phyloP scores from a whole-genome alignment of 495 filamentous ascomycete species.

The Talaromyces trachyspermus region DNA sequence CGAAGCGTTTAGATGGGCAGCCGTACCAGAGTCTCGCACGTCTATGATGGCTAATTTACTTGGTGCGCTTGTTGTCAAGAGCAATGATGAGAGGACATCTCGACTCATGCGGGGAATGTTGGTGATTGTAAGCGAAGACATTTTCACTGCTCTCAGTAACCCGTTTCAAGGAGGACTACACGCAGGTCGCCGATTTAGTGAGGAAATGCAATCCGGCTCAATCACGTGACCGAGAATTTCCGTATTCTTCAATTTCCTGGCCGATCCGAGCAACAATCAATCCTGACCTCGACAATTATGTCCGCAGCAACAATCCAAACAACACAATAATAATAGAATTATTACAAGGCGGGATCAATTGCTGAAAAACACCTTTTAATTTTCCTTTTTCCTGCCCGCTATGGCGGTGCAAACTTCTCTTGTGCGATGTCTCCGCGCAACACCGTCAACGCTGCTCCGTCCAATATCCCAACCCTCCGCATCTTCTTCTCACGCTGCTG shows the following conservation, averaged over 20 bases:
- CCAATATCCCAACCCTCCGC: no score
- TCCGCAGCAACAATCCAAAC: no score
- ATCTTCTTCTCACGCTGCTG: background rate
- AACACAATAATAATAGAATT: background rate
- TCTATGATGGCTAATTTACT: conserved; percentile 68
- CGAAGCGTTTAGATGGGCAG: background rate
- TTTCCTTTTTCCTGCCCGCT: conserved; percentile 1
- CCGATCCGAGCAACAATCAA: background rate
- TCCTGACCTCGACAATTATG: no score
- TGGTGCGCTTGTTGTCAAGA: conserved; percentile 26
- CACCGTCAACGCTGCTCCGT: background rate
- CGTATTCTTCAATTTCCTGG: background rate
- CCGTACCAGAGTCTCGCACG: conserved; percentile 71
- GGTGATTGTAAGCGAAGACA: conserved; percentile 51
- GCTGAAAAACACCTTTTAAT: background rate
- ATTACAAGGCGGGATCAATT: background rate
- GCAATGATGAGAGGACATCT: conserved; percentile 49
- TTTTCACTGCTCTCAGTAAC: no score
- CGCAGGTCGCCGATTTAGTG: background rate
- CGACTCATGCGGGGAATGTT: conserved; percentile 59
- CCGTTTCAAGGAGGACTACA: background rate
- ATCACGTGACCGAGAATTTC: conserved; percentile 1
- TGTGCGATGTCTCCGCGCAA: background rate
- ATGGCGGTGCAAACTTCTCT: conserved; percentile 2
- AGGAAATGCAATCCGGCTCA: background rate